Conservation (phyloP, 139 green algal species). For the Marvania coccoides region DNA sequence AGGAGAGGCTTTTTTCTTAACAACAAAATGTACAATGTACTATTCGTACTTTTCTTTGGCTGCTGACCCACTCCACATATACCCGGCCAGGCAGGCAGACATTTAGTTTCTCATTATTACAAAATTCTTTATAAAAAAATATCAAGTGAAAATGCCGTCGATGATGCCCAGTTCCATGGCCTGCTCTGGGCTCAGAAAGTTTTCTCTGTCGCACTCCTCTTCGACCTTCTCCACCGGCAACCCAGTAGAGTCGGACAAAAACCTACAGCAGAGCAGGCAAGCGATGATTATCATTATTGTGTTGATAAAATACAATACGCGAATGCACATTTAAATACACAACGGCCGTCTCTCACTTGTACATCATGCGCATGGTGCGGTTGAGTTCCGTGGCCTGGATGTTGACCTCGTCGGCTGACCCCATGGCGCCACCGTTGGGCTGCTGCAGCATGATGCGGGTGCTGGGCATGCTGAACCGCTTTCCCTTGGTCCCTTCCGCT, state of each 20-base stretch:
- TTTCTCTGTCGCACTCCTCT: constrained; percentile 71
- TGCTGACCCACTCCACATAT: too few relatives aligned
- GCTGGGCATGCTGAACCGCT: constrained; percentile 85
- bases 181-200: constrained; percentile 74
- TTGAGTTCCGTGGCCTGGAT: constrained; percentile 58
- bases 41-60: too few relatives aligned
- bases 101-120: too few relatives aligned
- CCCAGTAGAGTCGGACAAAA: constrained; percentile 72
- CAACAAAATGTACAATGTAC: too few relatives aligned
- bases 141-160: constrained; percentile 46
- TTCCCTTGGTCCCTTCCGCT: constrained; percentile 80
- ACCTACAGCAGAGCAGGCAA: constrained; percentile 16
- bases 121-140: too few relatives aligned
- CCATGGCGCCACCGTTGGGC: constrained; percentile 61
- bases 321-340: not conserved
- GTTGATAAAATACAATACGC: not conserved
- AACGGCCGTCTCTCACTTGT: constrained; percentile 11
- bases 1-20: too few relatives aligned
- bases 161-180: constrained; percentile 58
- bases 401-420: constrained; percentile 62
- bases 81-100: too few relatives aligned
- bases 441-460: constrained; percentile 92
- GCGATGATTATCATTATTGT: not conserved
- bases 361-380: constrained; percentile 48
- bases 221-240: constrained; percentile 65